Base-by-base conservation (phyloP, 257 asterid genomes). In the Nicotiana noctiflora region DNA sequence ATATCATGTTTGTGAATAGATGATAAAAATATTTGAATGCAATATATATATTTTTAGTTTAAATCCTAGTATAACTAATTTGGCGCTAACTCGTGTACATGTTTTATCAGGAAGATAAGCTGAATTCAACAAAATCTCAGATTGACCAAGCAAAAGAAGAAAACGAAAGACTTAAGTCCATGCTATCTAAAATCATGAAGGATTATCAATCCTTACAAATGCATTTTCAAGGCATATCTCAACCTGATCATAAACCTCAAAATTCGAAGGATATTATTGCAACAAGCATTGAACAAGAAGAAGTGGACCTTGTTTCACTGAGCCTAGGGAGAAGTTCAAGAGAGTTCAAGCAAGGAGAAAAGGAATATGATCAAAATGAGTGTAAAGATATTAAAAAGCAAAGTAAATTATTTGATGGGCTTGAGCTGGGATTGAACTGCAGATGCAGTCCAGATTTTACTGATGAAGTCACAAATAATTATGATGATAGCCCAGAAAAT, bases 141-240 rank as follows among this genome's bases (percentile, higher is more conserved):
- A 86, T 89, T 83, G 88, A 75, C 76, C 66, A 85, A 76, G 86
- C 84, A n/a, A 85, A 87, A 72, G 84, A 88, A 83, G 92, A 89
- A 82, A 89, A 89, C 17, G 81, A 84, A 76, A 83, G 82, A 40
- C 37, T 89, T 74, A 89, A 86, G 37, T 1, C 7, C 27, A 76
- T 81, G 27, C 2, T 89, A 31, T 86, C 88, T 14, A 87, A 84
- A 44, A 79, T 82, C n/a, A 25, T 83, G 77, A 79, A 82, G 76
- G 83, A 86, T 59, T 89, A 85, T 25, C 34, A 81, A 19, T 88
- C 87, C 53, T 62, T 88, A 17, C 81, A 88, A 53, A 84, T 55
- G 81, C 83, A 85, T 18, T 81, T 84, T 84, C 76, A 86, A 15
- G 83, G 34, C 62, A 55, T 34, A 44, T 51, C 80, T 64, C 76